These are phyloP conservation scores for Yamadazyma scolyti DNA, from an alignment of 805 yeast species.

Conservation along the genomic window DNA sequence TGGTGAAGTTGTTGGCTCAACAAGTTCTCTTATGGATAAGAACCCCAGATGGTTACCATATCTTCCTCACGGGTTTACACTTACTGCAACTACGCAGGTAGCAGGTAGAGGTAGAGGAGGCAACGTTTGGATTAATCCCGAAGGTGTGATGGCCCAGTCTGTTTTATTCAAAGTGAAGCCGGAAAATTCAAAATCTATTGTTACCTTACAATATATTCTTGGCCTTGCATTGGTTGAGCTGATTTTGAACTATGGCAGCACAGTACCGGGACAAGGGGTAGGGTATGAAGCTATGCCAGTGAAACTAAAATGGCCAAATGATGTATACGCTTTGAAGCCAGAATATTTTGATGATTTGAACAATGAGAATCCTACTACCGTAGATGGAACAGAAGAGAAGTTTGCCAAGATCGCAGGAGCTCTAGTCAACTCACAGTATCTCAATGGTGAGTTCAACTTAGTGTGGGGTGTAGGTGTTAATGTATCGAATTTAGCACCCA, in stretches of 20 bases:
- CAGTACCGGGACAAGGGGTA: constrained; percentile 30
- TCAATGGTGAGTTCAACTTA: constrained; percentile 56
- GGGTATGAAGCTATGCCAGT: constrained; percentile 78
- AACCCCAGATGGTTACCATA: constrained; percentile 56
- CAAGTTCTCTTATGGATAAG: constrained; percentile 71
- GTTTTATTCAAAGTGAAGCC: constrained; percentile 55
- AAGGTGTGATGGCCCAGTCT: constrained; percentile 85
- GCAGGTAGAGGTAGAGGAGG: constrained; percentile 95
- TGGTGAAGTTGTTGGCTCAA: constrained; percentile 88
- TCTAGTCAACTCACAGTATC: constrained; percentile 71
- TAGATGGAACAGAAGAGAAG: constrained; percentile 56
- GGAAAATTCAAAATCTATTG: constrained; percentile 52
- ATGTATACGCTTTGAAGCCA: constrained; percentile 73
- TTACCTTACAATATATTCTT: constrained; percentile 81
- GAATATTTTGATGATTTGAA: constrained; percentile 35
- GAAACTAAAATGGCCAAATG: constrained; percentile 95
- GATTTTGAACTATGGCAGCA: constrained; percentile 52
- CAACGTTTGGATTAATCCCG: constrained; percentile 92
- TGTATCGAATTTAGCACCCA: constrained; percentile 81
- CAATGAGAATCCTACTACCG: constrained; percentile 28
- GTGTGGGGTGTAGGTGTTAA: constrained; percentile 89
- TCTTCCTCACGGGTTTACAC: constrained; percentile 67
- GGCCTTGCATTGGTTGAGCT: constrained; percentile 83
- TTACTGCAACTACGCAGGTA: constrained; percentile 79
- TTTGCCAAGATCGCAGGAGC: constrained; percentile 82